Evolutionary conservation across 495 filamentous ascomycete genomes (phyloP), one percentile per base, ranked within the genome.

Genomic region (Penicillium coprophilum): DNA sequence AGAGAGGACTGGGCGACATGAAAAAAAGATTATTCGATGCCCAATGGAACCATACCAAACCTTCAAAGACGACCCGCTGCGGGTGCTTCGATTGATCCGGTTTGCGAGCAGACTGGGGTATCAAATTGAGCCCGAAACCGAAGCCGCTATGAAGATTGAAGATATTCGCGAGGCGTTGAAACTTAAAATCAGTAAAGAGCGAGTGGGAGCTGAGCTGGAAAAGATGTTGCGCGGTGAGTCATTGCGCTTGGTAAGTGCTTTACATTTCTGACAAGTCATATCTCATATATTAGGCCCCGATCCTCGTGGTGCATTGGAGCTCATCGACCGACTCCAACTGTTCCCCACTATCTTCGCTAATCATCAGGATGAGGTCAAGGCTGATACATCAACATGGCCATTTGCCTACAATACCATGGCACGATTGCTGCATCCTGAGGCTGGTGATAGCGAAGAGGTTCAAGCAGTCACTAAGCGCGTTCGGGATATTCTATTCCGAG

Each of bases 11-110:
- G 17, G 63, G 80, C 1, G 94, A 97, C 66, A 83, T 98, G 82
- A 60, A 78, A 74, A 76, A 6, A 80, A 82, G 53, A 67, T 92
- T 32, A 88, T 99, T 58, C 84, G 88, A 56, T 97, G 95, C 10
- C 94, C 94, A 15, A 63, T 97, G 40, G 87, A 93, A 46, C 93
- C 94, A 27, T 84, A 88, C 51, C 87, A 95, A 64, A 99, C 94
- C 0, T 99, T 99, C 74, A 86, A 84, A 69, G 94, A 99, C 64
- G 94, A 99, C 65, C 94, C 94, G 10, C 73, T 99, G 27, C 82
- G 94, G 2, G 86, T 97, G n/a, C 78, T 99, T 53, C 80, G 94
- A 60, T 73, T 96, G 44, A 86, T 99, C 32, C 81, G 94, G 47
- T 97, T 99, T 73, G 90, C 93, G 3, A 95, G 88, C 60, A 77